These are phyloP conservation scores for Fusarium coffeatum DNA, from an alignment of 2,329 filamentous ascomycete genomes.

Conservation along the genomic window DNA sequence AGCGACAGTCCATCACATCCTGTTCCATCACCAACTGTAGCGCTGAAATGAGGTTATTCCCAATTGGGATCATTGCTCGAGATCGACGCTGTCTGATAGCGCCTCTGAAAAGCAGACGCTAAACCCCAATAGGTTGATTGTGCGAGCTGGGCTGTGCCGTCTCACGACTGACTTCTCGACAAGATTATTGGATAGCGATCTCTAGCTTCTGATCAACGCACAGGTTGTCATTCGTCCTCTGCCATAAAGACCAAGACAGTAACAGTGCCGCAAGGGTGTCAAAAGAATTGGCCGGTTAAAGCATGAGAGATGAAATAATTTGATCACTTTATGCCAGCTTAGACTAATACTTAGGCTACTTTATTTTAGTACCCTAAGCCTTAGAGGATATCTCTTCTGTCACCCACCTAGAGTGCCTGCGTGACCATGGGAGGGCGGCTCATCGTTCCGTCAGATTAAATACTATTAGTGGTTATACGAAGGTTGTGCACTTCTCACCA, in stretches of 20 bases:
- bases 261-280: no score
- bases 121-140: slow-evolving; percentile 14
- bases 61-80: slow-evolving; percentile 24
- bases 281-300: no score
- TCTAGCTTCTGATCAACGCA: neutral
- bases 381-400: no score
- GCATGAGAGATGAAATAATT: no score
- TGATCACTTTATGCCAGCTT: no score
- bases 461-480: neutral
- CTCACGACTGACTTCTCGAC: neutral
- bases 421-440: neutral
- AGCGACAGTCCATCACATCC: neutral
- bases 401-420: neutral
- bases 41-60: slow-evolving; percentile 8
- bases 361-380: no score
- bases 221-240: no score
- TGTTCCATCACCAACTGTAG: neutral
- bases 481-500: no score
- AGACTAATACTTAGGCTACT: no score
- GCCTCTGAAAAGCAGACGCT: neutral
- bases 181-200: neutral
- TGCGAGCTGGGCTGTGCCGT: slow-evolving; percentile 8
- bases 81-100: neutral
- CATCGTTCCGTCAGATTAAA: neutral
- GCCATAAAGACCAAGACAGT: neutral